A percentile compares a stretch with the other conserved stretches of the same genome.
Conservation (phyloP, 768 basidiomycete genomes). For the Suillus subaureus region DNA sequence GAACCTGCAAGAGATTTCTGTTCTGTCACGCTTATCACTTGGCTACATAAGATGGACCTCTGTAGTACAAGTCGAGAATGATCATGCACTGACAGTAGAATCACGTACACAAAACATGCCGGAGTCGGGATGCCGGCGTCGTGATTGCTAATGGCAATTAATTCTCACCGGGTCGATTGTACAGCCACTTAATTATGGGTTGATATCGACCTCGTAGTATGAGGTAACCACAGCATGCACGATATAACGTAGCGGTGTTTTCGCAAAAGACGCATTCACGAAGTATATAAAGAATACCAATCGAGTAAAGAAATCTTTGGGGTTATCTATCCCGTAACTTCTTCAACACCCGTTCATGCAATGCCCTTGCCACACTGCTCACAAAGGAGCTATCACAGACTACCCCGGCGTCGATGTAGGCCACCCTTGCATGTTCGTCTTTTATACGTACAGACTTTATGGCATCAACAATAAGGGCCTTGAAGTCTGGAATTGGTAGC, state of each 20-base stretch:
- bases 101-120: too few species aligned
- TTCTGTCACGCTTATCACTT: too few species aligned
- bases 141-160: too few species aligned
- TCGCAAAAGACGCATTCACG: background rate
- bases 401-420: conserved; percentile 61
- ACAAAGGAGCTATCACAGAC: conserved; percentile 57
- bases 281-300: background rate
- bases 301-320: background rate
- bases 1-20: too few species aligned
- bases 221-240: too few species aligned
- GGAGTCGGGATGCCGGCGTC: too few species aligned
- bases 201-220: too few species aligned
- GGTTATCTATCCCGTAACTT: conserved; percentile 25
- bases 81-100: too few species aligned
- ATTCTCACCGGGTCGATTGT: too few species aligned
- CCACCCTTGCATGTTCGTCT: conserved; percentile 45
- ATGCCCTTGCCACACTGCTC: conserved; percentile 45
- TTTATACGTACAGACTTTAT: conserved; percentile 29
- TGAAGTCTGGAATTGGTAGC: conserved; percentile 63
- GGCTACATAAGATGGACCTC: too few species aligned
- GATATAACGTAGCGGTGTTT: background rate
- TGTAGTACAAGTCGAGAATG: too few species aligned
- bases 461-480: conserved; percentile 49
- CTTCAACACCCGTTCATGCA: conserved; percentile 51
- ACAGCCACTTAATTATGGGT: too few species aligned